These are phyloP conservation scores for Cercophora scortea DNA, from an alignment of 495 filamentous ascomycete species.

Conservation along the genomic window DNA sequence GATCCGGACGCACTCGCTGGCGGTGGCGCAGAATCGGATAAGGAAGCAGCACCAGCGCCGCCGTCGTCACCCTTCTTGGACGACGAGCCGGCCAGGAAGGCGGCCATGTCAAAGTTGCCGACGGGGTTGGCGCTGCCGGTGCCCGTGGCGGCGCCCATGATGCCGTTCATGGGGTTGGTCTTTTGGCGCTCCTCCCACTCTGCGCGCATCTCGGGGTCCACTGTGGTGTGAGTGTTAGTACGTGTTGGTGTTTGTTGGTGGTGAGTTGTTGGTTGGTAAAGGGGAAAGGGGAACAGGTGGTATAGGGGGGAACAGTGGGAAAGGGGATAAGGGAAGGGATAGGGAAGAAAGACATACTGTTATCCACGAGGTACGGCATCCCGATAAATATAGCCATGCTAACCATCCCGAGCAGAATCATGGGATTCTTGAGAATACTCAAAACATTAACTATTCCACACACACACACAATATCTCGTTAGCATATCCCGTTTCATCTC, in stretches of 20 bases:
- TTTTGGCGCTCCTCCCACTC: constrained; percentile 91
- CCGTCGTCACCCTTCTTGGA: constrained; percentile 18
- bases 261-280: not conserved
- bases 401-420: constrained; percentile 84
- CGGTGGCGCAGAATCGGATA: too few relatives aligned
- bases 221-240: constrained; percentile 35
- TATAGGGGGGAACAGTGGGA: too few relatives aligned
- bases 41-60: constrained; percentile 15
- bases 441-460: constrained; percentile 40
- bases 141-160: constrained; percentile 38
- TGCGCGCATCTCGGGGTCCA: constrained; percentile 89
- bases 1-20: too few relatives aligned
- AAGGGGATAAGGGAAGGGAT: not conserved
- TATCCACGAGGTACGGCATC: constrained; percentile 90
- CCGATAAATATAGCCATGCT: constrained; percentile 75
- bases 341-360: constrained; percentile 59
- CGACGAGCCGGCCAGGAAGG: constrained; percentile 61
- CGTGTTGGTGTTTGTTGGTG: not conserved
- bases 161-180: constrained; percentile 51
- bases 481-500: not conserved
- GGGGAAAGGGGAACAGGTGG: not conserved
- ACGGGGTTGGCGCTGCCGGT: constrained; percentile 36
- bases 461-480: not conserved
- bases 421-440: constrained; percentile 79
- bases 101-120: constrained; percentile 78